phyloP scores from a whole-genome alignment of 2,329 filamentous ascomycete species.

The Sporothrix sp. region DNA sequence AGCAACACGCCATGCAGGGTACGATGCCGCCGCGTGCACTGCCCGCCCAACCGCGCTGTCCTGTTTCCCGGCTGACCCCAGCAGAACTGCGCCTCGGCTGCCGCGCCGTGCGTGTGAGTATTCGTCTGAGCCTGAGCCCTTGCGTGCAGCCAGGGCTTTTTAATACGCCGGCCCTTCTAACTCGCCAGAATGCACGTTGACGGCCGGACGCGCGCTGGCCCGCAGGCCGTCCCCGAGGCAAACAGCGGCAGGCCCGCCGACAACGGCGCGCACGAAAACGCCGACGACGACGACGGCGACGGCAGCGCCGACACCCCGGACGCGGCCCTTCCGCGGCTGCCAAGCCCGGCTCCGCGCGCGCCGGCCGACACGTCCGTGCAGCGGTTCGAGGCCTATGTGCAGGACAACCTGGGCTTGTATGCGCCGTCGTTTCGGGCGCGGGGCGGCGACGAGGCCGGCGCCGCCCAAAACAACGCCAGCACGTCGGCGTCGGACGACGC shows the following conservation, averaged over 20 bases:
- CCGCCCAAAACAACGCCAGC: background rate
- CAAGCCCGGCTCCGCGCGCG: constrained; percentile 1
- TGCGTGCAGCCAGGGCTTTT: too few species aligned
- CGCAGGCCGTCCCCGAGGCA: background rate
- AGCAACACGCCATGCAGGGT: constrained; percentile 9
- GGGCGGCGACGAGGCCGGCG: background rate
- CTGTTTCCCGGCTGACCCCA: too few species aligned
- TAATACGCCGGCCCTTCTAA: too few species aligned
- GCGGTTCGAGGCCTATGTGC: constrained; percentile 14
- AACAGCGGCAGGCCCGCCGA: too few species aligned
- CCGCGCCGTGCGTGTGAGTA: constrained; percentile 4
- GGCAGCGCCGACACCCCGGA: background rate
- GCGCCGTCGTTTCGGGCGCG: constrained; percentile 12
- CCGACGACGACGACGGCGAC: background rate
- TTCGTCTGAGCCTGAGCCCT: too few species aligned
- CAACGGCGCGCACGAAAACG: background rate
- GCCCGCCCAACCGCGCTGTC: too few species aligned
- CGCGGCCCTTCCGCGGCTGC: background rate
- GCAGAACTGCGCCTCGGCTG: constrained; percentile 5
- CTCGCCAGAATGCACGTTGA: constrained; percentile 10
- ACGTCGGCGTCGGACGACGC: background rate
- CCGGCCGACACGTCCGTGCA: constrained; percentile 4
- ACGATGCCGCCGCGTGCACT: too few species aligned
- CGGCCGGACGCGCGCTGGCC: constrained; percentile 5
- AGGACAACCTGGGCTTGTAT: constrained; percentile 12